Conservation (phyloP, 805 yeast genomes). For the Wickerhamiella brachini region DNA sequence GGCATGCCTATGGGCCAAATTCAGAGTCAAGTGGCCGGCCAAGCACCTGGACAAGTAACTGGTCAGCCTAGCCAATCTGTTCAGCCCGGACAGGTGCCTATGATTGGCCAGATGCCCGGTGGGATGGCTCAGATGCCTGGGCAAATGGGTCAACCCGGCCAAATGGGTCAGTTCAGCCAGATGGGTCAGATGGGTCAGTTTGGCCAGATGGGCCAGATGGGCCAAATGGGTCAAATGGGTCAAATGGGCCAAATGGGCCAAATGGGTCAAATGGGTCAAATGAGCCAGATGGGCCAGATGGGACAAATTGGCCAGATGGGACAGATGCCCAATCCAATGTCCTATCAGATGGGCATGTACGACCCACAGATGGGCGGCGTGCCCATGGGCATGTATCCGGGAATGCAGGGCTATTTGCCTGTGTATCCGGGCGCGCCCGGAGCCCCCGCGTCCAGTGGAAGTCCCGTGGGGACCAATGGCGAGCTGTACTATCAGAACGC, state of each 20-base stretch:
- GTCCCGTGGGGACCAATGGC: neutral
- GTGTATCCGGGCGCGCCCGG: neutral
- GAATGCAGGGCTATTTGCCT: neutral
- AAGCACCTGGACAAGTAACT: too few relatives aligned
- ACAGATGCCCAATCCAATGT: neutral
- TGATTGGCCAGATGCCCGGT: neutral
- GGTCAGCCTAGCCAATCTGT: too few relatives aligned
- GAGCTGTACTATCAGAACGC: neutral
- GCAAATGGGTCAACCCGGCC: neutral
- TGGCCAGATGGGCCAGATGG: neutral
- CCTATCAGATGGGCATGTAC: neutral
- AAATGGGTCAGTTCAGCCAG: neutral
- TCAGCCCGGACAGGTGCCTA: neutral
- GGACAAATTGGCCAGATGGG: neutral
- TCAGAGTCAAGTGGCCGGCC: neutral
- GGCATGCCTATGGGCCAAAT: neutral
- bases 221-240: neutral
- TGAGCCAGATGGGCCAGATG: neutral
- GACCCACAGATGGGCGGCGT: neutral
- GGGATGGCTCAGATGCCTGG: neutral
- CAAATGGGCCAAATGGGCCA: neutral
- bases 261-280: neutral
- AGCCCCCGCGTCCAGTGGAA: neutral
- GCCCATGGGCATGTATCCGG: slow-evolving; percentile 1
- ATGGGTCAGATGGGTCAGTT: neutral